Evolutionary conservation across 2,329 filamentous ascomycete genomes (phyloP), one percentile per base, ranked within the genome.

Genomic region (Fusarium sp.): DNA sequence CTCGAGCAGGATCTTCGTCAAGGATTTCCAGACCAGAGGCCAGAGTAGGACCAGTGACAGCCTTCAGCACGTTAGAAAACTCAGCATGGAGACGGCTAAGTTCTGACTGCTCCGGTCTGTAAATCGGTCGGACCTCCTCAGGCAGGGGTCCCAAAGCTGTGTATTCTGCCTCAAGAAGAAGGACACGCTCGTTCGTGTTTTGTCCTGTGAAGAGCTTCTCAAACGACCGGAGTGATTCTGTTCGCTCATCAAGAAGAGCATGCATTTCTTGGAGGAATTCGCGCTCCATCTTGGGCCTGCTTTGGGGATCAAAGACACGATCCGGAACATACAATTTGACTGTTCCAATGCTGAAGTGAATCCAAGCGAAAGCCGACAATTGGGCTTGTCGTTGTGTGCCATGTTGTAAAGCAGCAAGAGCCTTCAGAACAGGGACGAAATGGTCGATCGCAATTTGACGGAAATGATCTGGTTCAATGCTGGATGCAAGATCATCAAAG

Each of bases 291-390:
- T 86, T 82, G 7, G 87, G 86, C 51, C 86, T 83, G 59, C 90
- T 82, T 61, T 90, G 87, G 2, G 96, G 96, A 77, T 99, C 96
- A 73, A 95, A 96, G 5, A 92, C 86, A 69, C 90, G 90, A 77
- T 97, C 91, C 0, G 96, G 94, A 4, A 98, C 89, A 74, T 95
- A 97, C 4, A 97, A 83, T 65, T 87, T 87, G 47, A 98, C 83
- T 39, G 90, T 87, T 17, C 90, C 90, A 20, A 94, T 79, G 3
- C 92, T 90, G 62, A 97, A 89, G 50, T 91, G 84, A 27, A 94
- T 84, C 88, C 94, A 96, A 7, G 92, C 90, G 22, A 90, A 79
- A 7, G 80, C 79, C 7, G 78, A 80, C 44, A 78, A 72, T 30
- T 80, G 75, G 7, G 76, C 71, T 20, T 73, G 68, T 6, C 65